Evolutionary conservation across 2,329 filamentous ascomycete genomes (phyloP).

Genomic region (Colletotrichum musae): DNA sequence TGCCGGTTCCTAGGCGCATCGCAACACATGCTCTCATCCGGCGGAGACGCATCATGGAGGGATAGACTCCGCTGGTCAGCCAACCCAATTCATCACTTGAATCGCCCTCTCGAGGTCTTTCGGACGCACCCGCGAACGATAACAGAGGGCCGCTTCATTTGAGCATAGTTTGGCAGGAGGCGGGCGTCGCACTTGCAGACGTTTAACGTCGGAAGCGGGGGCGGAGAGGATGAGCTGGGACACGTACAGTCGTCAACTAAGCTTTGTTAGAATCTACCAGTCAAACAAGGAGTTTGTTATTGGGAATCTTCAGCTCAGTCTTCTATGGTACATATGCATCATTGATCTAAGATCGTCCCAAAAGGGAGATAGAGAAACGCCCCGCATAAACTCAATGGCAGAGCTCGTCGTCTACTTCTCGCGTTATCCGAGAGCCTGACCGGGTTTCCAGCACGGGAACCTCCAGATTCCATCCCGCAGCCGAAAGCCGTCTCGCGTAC

Average conservation of each 20-base stretch:
- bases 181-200: constrained; percentile 5
- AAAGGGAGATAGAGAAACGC: not conserved
- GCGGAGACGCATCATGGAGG: not conserved
- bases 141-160: not conserved
- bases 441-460: constrained; percentile 33
- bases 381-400: constrained; percentile 14
- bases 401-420: constrained; percentile 15
- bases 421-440: constrained; percentile 31
- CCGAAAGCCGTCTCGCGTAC: constrained; percentile 15
- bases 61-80: not conserved
- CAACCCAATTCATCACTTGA: not conserved
- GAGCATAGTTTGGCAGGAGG: constrained; percentile 5
- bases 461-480: constrained; percentile 32
- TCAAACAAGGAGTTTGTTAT: not conserved
- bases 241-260: no score
- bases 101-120: not conserved
- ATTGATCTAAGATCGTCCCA: constrained; percentile 15
- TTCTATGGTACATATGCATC: no score
- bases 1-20: not conserved
- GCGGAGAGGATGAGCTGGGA: no score
- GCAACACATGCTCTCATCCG: constrained; percentile 7
- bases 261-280: no score
- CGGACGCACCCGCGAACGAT: constrained; percentile 10
- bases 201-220: constrained; percentile 4
- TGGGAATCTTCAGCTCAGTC: not conserved